Evolutionary conservation across 1,284 basidiomycete species (phyloP).

Genomic region (Ceratobasidium sp.): DNA sequence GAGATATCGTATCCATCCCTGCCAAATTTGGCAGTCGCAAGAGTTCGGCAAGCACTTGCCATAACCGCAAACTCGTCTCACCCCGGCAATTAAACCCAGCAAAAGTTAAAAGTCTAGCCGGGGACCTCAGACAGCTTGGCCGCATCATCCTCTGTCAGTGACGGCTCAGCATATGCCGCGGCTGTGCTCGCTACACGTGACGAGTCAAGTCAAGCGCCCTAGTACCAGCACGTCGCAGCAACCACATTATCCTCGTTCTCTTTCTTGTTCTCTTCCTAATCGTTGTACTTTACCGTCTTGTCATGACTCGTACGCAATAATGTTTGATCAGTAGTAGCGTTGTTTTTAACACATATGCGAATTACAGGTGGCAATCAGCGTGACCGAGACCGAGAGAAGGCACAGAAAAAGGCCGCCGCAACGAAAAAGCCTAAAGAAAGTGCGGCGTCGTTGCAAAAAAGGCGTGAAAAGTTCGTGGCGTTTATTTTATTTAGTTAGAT

Average conservation of each 20-base stretch:
- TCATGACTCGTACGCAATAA: conserved; percentile 35
- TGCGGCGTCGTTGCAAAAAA: conserved; percentile 62
- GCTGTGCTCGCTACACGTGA: conserved; percentile 1
- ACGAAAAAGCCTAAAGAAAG: conserved; percentile 64
- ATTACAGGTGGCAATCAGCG: conserved; percentile 80
- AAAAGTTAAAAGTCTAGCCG: too few species aligned
- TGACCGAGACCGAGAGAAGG: conserved; percentile 71
- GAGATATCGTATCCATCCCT: too few species aligned
- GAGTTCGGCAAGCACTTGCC: too few species aligned
- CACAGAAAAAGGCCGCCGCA: conserved; percentile 69
- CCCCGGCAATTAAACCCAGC: too few species aligned
- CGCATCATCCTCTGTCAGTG: too few species aligned
- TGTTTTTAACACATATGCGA: background rate
- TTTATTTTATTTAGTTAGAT: background rate
- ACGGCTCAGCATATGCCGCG: too few species aligned
- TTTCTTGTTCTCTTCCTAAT: background rate
- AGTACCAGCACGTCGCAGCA: background rate
- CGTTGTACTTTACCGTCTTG: background rate
- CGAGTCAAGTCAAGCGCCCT: background rate
- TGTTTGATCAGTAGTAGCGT: background rate
- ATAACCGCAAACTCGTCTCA: too few species aligned
- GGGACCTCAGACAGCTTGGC: too few species aligned
- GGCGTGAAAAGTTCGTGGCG: conserved; percentile 72
- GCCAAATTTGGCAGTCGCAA: too few species aligned
- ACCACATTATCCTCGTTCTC: background rate